Conservation (phyloP, 176 grass and related monocot species). For the Sorghum bicolor region Sorghum_bicolor_NCBIv3 NC_012871.2:70085001-70085500, state of each 20-base stretch:
- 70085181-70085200: background rate
- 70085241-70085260: background rate
- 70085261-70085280: background rate
- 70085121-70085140: slow-evolving; percentile 33
- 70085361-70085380: slow-evolving; percentile 30
- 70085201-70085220: background rate
- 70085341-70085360: slow-evolving; percentile 12
- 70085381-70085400: slow-evolving; percentile 65
- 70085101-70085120: slow-evolving; percentile 51
- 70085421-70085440: slow-evolving; percentile 6
- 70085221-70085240: background rate
- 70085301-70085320: background rate
- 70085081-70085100: slow-evolving; percentile 64
- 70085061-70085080: slow-evolving; percentile 19
- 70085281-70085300: rapidly evolving
- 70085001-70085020: slow-evolving; percentile 18
- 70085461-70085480: background rate
- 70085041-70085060: slow-evolving; percentile 20
- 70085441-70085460: background rate
- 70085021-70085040: slow-evolving; percentile 11
- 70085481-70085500: background rate
- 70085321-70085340: background rate
- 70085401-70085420: slow-evolving; percentile 24
- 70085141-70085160: slow-evolving; percentile 30
- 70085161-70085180: slow-evolving; percentile 33